Conservation (phyloP, 2,329 filamentous ascomycete species). For the Trichoderma pleuroti region DNA sequence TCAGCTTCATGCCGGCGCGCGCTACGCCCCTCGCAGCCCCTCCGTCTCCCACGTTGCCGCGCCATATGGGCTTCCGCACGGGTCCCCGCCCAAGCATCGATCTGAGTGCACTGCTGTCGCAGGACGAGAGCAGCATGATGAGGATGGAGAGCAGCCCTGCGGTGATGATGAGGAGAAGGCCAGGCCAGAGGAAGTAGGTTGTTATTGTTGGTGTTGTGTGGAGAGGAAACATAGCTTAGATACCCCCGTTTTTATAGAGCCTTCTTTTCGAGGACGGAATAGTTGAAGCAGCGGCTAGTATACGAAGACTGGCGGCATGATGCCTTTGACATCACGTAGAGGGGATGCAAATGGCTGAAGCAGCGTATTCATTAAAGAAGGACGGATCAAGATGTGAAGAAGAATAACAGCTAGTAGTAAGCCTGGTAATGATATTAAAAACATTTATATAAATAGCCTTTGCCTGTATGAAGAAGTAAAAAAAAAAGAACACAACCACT, state of each 20-base stretch:
- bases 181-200: slow-evolving; percentile 5
- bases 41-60: slow-evolving; percentile 37
- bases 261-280: not conserved
- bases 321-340: not conserved
- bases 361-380: too few relatives aligned
- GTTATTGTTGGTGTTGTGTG: not conserved
- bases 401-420: not conserved
- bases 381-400: not conserved
- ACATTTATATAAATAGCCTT: not conserved
- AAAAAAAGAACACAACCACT: not conserved
- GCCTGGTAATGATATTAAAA: slow-evolving; percentile 1
- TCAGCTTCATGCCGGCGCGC: slow-evolving; percentile 40
- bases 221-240: slow-evolving; percentile 5
- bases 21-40: slow-evolving; percentile 34
- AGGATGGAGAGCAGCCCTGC: slow-evolving; percentile 48
- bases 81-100: slow-evolving; percentile 50
- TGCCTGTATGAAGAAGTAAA: not conserved
- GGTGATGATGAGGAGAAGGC: slow-evolving; percentile 31
- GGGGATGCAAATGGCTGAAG: not conserved
- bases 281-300: not conserved
- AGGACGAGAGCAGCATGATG: slow-evolving; percentile 56
- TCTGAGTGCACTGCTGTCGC: slow-evolving; percentile 52
- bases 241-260: not conserved
- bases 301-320: not conserved
- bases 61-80: slow-evolving; percentile 26